phyloP scores from a whole-genome alignment of 768 basidiomycete species.

The Pleurotus tuber-regium region DNA sequence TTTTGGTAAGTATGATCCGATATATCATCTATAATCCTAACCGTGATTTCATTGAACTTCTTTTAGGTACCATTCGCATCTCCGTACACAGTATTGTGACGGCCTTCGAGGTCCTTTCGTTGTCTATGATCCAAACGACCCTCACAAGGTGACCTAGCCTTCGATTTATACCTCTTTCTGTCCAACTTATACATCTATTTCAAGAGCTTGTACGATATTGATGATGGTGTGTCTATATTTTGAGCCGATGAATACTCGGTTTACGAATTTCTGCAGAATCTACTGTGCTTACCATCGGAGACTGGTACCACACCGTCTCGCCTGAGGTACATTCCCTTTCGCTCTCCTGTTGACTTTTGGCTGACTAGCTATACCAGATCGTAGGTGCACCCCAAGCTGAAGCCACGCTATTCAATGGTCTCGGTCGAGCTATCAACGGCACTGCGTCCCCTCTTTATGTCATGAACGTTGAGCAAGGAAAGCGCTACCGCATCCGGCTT shows the following conservation, averaged over 20 bases:
- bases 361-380: neutral
- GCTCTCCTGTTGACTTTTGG: neutral
- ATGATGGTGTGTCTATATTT: slow-evolving; percentile 4
- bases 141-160: slow-evolving; percentile 17
- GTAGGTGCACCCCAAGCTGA: slow-evolving; percentile 14
- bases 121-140: slow-evolving; percentile 32
- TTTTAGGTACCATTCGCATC: slow-evolving; percentile 2
- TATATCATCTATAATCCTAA: slow-evolving; percentile 12
- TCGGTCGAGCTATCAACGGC: slow-evolving; percentile 38
- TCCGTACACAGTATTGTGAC: slow-evolving; percentile 1
- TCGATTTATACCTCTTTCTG: neutral
- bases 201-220: slow-evolving; percentile 25
- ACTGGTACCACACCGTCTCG: slow-evolving; percentile 27
- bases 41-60: neutral
- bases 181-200: neutral
- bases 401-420: slow-evolving; percentile 44
- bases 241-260: slow-evolving; percentile 23
- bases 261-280: slow-evolving; percentile 22
- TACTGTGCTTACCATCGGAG: slow-evolving; percentile 41
- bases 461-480: slow-evolving; percentile 34
- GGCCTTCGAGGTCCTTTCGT: slow-evolving; percentile 34
- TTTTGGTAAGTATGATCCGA: slow-evolving; percentile 36
- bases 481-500: slow-evolving; percentile 52
- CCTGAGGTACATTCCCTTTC: neutral
- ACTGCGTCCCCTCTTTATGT: slow-evolving; percentile 30